Conservation (phyloP, 2,329 filamentous ascomycete species). For the Clonostachys byssicola region DNA sequence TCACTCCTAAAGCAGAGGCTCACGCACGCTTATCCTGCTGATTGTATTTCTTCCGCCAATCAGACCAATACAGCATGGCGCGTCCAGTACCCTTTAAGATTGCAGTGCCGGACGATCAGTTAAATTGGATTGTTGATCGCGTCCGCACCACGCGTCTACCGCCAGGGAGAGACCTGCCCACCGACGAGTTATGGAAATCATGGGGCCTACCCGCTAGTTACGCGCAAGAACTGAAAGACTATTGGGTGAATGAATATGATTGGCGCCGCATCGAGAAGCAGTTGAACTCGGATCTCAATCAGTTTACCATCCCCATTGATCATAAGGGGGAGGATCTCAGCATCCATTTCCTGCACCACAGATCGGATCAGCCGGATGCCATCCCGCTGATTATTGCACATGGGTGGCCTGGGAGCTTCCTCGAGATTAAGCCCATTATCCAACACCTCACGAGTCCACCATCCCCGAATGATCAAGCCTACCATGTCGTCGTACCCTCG, state of each 20-base stretch:
- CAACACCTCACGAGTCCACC: conserved; percentile 19
- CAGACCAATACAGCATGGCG: no score
- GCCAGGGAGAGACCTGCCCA: no score
- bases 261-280: not conserved
- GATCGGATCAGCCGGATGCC: conserved; percentile 11
- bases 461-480: conserved; percentile 22
- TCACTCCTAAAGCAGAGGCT: no score
- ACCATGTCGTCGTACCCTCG: conserved; percentile 40
- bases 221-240: not conserved
- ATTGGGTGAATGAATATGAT: not conserved
- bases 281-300: not conserved
- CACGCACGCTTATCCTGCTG: no score
- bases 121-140: no score
- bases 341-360: conserved; percentile 4
- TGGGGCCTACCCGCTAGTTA: no score
- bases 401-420: conserved; percentile 36
- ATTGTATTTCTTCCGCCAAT: no score
- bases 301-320: no score
- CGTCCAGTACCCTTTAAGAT: not conserved
- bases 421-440: conserved; percentile 29
- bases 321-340: not conserved
- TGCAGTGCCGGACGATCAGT: not conserved
- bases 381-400: conserved; percentile 35
- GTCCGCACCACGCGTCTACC: no score
- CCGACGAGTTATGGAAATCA: no score